A percentile compares a stretch with the other conserved stretches of the same genome.
Evolutionary conservation across 2,329 filamentous ascomycete species (phyloP).

Genomic region (Xylaria sp.): DNA sequence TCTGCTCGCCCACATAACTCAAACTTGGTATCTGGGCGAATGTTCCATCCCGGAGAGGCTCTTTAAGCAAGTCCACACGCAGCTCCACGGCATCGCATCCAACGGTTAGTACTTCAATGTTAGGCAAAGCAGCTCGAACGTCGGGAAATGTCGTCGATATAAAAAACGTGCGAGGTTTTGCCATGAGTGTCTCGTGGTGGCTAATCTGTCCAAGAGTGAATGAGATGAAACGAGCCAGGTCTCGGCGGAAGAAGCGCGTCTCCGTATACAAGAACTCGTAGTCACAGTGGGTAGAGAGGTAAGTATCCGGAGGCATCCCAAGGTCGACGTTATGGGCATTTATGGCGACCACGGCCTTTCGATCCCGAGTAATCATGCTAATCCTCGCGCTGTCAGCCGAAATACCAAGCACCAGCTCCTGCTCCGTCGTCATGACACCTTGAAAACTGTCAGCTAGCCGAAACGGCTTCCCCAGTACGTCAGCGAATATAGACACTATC

Average conservation of each 20-base stretch:
- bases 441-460: conserved; percentile 66
- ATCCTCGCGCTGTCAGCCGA: conserved; percentile 64
- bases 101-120: conserved; percentile 87
- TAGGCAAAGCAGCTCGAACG: conserved; percentile 82
- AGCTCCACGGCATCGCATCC: conserved; percentile 88
- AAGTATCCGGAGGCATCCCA: conserved; percentile 73
- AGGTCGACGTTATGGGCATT: conserved; percentile 80
- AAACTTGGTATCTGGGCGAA: conserved; percentile 77
- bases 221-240: conserved; percentile 81
- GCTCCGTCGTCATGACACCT: conserved; percentile 63
- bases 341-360: conserved; percentile 71
- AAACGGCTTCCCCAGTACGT: conserved; percentile 80
- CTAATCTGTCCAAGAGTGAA: conserved; percentile 82
- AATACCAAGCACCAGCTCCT: conserved; percentile 75
- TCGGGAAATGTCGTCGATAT: conserved; percentile 91
- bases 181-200: conserved; percentile 79
- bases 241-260: conserved; percentile 75
- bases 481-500: conserved; percentile 79
- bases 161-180: conserved; percentile 82
- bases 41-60: conserved; percentile 70
- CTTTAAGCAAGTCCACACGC: conserved; percentile 81
- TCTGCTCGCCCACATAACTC: conserved; percentile 85
- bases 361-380: conserved; percentile 68
- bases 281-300: conserved; percentile 75
- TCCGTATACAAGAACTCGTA: conserved; percentile 89